These are phyloP conservation scores for Suillus decipiens DNA, from an alignment of 768 basidiomycete genomes.

Conservation along the genomic window DNA sequence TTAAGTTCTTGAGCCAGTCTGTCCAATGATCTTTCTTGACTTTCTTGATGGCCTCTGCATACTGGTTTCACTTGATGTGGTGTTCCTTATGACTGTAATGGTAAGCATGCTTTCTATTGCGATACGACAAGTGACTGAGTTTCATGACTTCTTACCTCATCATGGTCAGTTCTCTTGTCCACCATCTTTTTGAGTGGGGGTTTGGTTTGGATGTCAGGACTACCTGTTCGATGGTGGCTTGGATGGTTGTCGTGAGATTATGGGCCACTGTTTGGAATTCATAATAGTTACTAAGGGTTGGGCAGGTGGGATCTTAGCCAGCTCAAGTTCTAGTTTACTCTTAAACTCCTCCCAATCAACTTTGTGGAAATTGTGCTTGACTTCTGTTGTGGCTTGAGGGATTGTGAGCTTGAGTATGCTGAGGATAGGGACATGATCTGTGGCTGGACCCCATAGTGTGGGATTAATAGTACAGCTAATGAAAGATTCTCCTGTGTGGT, in stretches of 20 bases:
- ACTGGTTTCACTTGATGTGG: neutral
- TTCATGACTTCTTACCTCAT: neutral
- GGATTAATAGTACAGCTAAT: no score
- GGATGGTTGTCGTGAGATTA: neutral
- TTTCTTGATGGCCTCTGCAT: slow-evolving; percentile 25
- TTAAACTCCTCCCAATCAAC: neutral
- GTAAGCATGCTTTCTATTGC: neutral
- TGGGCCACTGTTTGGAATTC: neutral
- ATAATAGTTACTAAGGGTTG: neutral
- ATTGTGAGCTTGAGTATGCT: no score
- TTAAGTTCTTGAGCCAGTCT: slow-evolving; percentile 29
- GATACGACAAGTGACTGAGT: neutral
- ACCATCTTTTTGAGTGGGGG: neutral
- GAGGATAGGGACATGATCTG: no score
- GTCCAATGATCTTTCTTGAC: slow-evolving; percentile 29
- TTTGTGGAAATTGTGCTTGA: neutral
- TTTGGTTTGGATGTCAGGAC: neutral
- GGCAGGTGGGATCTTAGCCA: neutral
- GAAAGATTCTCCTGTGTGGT: no score
- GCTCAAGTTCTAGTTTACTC: rapidly evolving
- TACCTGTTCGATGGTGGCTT: neutral
- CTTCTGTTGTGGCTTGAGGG: no score
- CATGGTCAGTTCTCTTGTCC: neutral
- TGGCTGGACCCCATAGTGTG: no score
- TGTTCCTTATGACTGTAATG: neutral